Evolutionary conservation across 1,284 basidiomycete species (phyloP).

Genomic region (Fomitopsis betulina): DNA sequence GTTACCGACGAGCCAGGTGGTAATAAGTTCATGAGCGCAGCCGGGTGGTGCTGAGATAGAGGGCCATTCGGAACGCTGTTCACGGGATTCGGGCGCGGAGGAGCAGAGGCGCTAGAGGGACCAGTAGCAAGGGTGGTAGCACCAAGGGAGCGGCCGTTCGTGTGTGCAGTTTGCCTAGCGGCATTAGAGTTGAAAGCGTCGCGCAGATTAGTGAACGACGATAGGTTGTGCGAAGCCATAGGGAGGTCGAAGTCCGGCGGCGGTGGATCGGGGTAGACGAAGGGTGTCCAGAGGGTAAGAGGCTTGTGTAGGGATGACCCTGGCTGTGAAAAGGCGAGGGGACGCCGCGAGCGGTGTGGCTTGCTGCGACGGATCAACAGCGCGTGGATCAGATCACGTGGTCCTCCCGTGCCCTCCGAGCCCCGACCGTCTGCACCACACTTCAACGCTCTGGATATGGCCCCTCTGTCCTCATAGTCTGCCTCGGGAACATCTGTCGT

Average conservation of each 20-base stretch:
- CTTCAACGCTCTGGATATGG: neutral
- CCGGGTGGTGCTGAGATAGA: too few species aligned
- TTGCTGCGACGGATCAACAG: neutral
- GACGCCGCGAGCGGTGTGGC: neutral
- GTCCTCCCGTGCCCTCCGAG: too few species aligned
- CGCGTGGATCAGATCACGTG: too few species aligned
- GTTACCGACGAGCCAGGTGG: neutral
- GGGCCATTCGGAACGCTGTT: too few species aligned
- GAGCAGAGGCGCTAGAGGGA: neutral
- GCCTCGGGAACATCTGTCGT: conserved; percentile 75
- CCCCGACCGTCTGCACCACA: too few species aligned
- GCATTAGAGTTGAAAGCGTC: neutral
- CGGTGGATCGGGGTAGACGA: too few species aligned
- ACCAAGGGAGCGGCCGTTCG: neutral
- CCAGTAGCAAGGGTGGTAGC: neutral
- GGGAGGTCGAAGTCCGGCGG: too few species aligned
- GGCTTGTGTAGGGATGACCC: too few species aligned
- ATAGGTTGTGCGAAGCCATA: too few species aligned
- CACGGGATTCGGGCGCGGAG: neutral
- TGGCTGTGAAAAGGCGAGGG: neutral
- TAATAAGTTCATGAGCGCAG: neutral
- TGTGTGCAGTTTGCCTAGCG: neutral
- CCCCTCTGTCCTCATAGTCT: conserved; percentile 61
- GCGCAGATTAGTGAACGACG: too few species aligned
- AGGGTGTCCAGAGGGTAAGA: neutral